Percentiles rank a stretch among this genome's conserved stretches.
Evolutionary conservation across 768 basidiomycete species (phyloP).

Genomic region (Multifurca ochricompacta): DNA sequence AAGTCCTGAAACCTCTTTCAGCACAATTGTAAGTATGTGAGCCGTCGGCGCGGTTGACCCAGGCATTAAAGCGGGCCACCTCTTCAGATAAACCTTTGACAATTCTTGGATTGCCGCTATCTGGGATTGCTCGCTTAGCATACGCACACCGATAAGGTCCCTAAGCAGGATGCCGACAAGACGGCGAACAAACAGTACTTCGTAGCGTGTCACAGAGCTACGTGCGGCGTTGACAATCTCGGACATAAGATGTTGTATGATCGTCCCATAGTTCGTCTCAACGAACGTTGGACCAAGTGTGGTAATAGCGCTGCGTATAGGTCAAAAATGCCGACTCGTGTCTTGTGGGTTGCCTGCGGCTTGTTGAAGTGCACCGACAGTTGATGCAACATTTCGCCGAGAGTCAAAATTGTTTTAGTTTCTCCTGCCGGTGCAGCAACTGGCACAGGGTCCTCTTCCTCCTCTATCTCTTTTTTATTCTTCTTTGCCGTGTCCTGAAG

Average conservation of each 20-base stretch:
- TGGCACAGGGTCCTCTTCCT: conserved; percentile 49
- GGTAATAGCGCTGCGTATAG: conserved; percentile 75
- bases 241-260: conserved; percentile 68
- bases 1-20: conserved; percentile 80
- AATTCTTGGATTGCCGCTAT: conserved; percentile 86
- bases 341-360: conserved; percentile 54
- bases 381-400: conserved; percentile 73
- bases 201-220: conserved; percentile 55
- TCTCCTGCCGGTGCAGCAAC: conserved; percentile 42
- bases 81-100: conserved; percentile 70
- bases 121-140: conserved; percentile 91
- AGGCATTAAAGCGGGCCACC: conserved; percentile 92
- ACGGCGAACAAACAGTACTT: conserved; percentile 61
- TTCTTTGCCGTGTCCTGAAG: conserved; percentile 45
- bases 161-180: conserved; percentile 71
- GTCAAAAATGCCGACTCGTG: conserved; percentile 81
- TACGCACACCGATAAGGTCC: conserved; percentile 80
- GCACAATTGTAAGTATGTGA: conserved; percentile 59
- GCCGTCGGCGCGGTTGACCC: conserved; percentile 66
- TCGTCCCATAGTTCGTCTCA: conserved; percentile 73
- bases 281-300: conserved; percentile 71
- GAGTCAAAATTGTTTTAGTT: conserved; percentile 61
- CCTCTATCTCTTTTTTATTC: conserved; percentile 53
- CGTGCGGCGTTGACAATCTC: conserved; percentile 65
- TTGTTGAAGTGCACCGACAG: conserved; percentile 81